Percentiles rank a stretch among this genome's conserved stretches.
phyloP scores from a whole-genome alignment of 108 stramenopile genomes.

The Skeletonema marinoi region DNA sequence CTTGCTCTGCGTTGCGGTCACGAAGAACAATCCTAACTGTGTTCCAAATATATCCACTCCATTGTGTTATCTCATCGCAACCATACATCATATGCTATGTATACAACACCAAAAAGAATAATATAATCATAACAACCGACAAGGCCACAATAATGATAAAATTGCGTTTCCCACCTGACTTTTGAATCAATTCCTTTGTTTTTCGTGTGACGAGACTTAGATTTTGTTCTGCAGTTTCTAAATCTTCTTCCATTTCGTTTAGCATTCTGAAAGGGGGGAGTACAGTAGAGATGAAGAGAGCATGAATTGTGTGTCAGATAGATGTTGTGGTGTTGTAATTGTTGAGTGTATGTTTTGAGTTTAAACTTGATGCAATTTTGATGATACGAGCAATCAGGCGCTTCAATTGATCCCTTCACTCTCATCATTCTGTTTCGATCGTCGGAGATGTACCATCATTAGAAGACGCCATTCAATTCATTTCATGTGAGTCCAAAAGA shows the following conservation, averaged over 20 bases:
- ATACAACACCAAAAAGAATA: conserved; percentile 83
- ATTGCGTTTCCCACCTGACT: conserved; percentile 81
- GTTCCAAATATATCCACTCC: background rate
- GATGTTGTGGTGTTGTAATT: background rate
- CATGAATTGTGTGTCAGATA: background rate
- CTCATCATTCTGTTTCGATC: too few species aligned
- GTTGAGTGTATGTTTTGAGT: too few species aligned
- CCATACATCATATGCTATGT: conserved; percentile 29
- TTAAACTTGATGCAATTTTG: too few species aligned
- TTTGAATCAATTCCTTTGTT: conserved; percentile 89
- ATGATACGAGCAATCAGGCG: too few species aligned
- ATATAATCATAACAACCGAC: conserved; percentile 61
- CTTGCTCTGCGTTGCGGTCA: too few species aligned
- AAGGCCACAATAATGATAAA: conserved; percentile 73
- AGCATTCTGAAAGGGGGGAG: conserved; percentile 62
- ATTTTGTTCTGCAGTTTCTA: conserved; percentile 79
- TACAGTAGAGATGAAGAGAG: background rate
- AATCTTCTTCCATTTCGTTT: conserved; percentile 86
- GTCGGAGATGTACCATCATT: too few species aligned
- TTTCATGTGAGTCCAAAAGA: too few species aligned
- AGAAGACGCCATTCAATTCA: too few species aligned
- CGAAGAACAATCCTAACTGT: too few species aligned
- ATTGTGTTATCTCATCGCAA: background rate
- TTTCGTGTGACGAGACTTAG: conserved; percentile 84
- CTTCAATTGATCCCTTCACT: too few species aligned